A percentile compares a stretch with the other conserved stretches of the same genome.
phyloP scores from a whole-genome alignment of 371 early-diverging fungal genomes.

The Mucor indicus region DNA sequence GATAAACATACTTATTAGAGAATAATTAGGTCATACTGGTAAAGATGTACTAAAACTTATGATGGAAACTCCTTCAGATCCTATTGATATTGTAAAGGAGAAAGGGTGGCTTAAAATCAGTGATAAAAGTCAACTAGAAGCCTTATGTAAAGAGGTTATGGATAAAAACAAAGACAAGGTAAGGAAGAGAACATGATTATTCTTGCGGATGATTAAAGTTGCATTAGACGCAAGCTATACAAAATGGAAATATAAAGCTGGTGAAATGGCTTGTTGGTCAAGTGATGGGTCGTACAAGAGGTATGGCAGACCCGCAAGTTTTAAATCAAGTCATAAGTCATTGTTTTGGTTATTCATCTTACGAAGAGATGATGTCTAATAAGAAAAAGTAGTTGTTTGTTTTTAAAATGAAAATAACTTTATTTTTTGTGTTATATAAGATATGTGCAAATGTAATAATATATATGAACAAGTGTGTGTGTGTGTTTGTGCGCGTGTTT shows the following conservation, averaged over 20 bases:
- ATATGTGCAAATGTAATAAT: no score
- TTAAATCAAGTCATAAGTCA: slow-evolving; percentile 55
- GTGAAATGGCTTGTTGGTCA: slow-evolving; percentile 74
- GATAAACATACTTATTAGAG: not conserved
- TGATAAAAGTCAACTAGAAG: slow-evolving; percentile 46
- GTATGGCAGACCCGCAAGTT: slow-evolving; percentile 67
- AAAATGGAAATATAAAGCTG: slow-evolving; percentile 56
- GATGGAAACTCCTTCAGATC: slow-evolving; percentile 54
- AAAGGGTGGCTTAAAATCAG: slow-evolving; percentile 70
- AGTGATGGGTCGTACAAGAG: slow-evolving; percentile 69
- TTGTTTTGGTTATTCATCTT: slow-evolving; percentile 31
- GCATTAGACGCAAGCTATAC: slow-evolving; percentile 47
- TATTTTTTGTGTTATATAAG: no score
- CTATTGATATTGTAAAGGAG: slow-evolving; percentile 56
- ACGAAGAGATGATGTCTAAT: slow-evolving; percentile 24
- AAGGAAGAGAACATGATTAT: not conserved
- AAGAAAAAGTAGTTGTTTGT: no score
- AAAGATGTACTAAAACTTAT: slow-evolving; percentile 67
- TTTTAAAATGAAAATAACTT: no score
- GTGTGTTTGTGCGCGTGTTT: no score
- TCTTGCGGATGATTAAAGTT: not conserved
- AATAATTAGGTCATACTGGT: slow-evolving; percentile 40
- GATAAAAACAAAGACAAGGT: slow-evolving; percentile 59
- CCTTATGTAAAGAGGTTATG: slow-evolving; percentile 52
- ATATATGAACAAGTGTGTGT: no score